phyloP scores from a whole-genome alignment of 768 basidiomycete genomes.

The Amanita jacksonii region DNA sequence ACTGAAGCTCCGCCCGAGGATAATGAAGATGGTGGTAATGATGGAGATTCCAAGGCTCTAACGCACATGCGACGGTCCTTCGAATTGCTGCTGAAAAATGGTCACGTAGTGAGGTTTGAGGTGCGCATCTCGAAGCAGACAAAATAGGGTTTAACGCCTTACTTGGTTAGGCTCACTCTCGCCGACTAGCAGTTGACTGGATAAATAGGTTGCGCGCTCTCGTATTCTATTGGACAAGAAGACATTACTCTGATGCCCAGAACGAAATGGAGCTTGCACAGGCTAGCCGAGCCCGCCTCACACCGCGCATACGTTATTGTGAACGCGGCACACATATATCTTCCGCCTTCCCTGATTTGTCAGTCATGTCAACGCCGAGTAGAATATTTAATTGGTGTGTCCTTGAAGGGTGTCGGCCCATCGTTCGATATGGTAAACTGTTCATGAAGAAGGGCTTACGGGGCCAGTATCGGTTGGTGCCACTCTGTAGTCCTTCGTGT shows the following conservation, averaged over 20 bases:
- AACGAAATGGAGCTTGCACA: conserved; percentile 76
- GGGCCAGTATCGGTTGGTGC: conserved; percentile 70
- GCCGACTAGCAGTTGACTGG: conserved; percentile 73
- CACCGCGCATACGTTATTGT: conserved; percentile 40
- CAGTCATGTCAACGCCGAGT: conserved; percentile 56
- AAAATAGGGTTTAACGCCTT: too few relatives aligned
- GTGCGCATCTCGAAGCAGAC: too few relatives aligned
- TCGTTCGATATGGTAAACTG: conserved; percentile 63
- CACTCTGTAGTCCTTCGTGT: not conserved
- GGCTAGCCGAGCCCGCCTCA: conserved; percentile 46
- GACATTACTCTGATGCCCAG: conserved; percentile 65
- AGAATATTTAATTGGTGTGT: conserved; percentile 67
- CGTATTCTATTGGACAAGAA: conserved; percentile 68
- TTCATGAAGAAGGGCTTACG: conserved; percentile 62
- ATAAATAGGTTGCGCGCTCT: conserved; percentile 64
- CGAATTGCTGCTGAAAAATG: conserved; percentile 63
- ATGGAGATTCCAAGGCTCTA: too few relatives aligned
- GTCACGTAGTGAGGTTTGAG: conserved; percentile 69
- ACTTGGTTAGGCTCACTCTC: conserved; percentile 53
- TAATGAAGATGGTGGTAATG: conserved; percentile 58
- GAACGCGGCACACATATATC: conserved; percentile 29
- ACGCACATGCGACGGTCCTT: conserved; percentile 63
- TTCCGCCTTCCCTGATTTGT: conserved; percentile 40
- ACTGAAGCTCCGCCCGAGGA: conserved; percentile 36
- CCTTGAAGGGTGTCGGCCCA: conserved; percentile 67